Base-by-base conservation (phyloP, 805 yeast genomes). In the Metschnikowia orientalis region DNA sequence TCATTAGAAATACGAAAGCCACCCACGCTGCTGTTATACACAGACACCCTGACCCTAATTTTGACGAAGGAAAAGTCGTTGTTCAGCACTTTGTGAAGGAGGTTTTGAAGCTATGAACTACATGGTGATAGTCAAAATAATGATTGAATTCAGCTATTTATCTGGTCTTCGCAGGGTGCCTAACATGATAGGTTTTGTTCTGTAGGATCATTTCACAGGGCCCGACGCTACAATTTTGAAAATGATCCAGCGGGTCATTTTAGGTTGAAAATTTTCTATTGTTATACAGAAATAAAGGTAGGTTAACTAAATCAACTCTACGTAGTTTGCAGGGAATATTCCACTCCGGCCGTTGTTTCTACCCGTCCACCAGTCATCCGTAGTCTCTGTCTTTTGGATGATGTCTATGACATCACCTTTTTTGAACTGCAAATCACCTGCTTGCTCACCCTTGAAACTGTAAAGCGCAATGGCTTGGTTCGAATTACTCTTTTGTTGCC, bases 331-430 rank as follows among this genome's bases (percentile, higher is more conserved):
- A 7, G 98, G 98, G 73, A 90, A 90, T 14, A 89, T 89, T 26
- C 98, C 98, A 49, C 85, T 86, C 41, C 62, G 63, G 8, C 94
- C 90, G 46, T 83, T 84, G 34, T 78, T 66, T 54, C 83, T 78
- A 17, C 98, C 98, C 0, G 96, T 87, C 98, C 98, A 92, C 98
- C 98, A 92, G 57, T 92, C 97, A 56, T 92, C 95, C 30, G 79
- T 76, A 9, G 95, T 81, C 6, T 83, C 89, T 7, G 92, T 79
- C 59, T 84, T 86, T 58, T 88, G 86, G 35, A 85, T 64, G 45
- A 92, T 83, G 26, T 86, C 81, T 47, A 92, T 85, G 10, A 85
- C 82, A 57, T 92, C 98, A 35, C 98, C 98, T 67, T 92, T 92
- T 46, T 77, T 80, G 70, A 92, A 92, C 4, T 95, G 75, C 51